These are phyloP conservation scores for Oemleria cerasiformis DNA, from an alignment of 306 rosid genomes.

Conservation along the genomic window DNA sequence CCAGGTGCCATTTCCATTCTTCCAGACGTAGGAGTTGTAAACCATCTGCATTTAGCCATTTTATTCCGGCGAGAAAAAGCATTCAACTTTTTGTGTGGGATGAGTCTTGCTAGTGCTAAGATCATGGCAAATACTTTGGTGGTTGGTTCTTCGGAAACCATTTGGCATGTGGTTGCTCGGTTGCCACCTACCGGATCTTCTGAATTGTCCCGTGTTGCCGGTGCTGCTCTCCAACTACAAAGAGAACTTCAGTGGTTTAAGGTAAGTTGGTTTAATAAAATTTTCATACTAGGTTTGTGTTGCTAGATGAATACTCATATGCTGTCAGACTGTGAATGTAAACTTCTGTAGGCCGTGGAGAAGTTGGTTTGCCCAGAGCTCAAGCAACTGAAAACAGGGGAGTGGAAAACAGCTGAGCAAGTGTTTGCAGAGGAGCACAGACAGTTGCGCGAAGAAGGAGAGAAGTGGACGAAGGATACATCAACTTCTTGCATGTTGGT, in stretches of 20 bases:
- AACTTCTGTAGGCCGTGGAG: conserved; percentile 40
- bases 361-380: conserved; percentile 34
- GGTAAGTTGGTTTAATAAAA: neutral
- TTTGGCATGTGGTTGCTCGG: conserved; percentile 40
- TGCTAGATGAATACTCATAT: no score
- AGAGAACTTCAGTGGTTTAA: conserved; percentile 29
- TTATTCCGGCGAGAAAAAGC: no score
- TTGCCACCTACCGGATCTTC: conserved; percentile 13
- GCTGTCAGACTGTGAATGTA: no score
- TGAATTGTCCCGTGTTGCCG: conserved; percentile 35
- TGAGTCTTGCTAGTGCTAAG: no score
- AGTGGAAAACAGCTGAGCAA: conserved; percentile 45
- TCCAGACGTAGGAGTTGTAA: no score
- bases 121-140: no score
- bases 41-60: no score
- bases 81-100: no score
- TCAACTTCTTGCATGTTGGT: conserved; percentile 47
- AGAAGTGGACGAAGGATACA: conserved; percentile 58
- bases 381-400: neutral
- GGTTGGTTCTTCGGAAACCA: no score
- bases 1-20: no score
- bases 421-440: conserved; percentile 47
- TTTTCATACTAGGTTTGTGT: no score
- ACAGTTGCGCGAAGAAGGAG: conserved; percentile 36
- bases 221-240: conserved; percentile 57